phyloP scores from a whole-genome alignment of 1,284 basidiomycete species.

The Athelia sp. region DNA sequence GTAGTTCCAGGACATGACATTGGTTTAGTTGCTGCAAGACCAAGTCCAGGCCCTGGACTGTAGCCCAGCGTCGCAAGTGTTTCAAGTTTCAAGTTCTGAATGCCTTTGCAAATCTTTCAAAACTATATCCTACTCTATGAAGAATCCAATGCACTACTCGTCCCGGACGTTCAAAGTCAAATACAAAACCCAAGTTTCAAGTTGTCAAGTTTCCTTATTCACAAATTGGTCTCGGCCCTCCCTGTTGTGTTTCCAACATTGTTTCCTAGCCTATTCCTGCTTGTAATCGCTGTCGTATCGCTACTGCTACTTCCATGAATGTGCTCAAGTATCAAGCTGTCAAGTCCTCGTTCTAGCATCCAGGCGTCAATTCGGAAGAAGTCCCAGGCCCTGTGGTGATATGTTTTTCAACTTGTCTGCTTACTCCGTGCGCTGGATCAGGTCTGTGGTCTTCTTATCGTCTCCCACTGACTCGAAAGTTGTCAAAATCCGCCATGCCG shows the following conservation, averaged over 20 bases:
- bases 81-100: background rate
- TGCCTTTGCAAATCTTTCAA: background rate
- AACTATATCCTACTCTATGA: background rate
- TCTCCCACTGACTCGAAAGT: too few relatives aligned
- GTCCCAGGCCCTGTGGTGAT: too few relatives aligned
- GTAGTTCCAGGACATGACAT: too few relatives aligned
- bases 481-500: too few relatives aligned
- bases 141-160: background rate
- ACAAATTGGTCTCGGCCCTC: too few relatives aligned
- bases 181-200: background rate
- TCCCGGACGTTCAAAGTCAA: background rate
- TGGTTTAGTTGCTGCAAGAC: too few relatives aligned
- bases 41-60: too few relatives aligned
- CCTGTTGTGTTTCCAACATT: background rate
- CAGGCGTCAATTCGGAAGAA: too few relatives aligned
- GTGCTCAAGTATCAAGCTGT: background rate
- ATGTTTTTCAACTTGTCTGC: too few relatives aligned
- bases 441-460: too few relatives aligned
- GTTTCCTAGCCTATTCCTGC: background rate
- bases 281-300: constrained; percentile 1
- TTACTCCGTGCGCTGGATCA: too few relatives aligned
- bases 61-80: too few relatives aligned
- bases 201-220: background rate
- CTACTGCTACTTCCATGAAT: background rate
- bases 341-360: background rate